These are phyloP conservation scores for Solidago caesia DNA, from an alignment of 129 eudicot species.

Conservation along the genomic window DNA sequence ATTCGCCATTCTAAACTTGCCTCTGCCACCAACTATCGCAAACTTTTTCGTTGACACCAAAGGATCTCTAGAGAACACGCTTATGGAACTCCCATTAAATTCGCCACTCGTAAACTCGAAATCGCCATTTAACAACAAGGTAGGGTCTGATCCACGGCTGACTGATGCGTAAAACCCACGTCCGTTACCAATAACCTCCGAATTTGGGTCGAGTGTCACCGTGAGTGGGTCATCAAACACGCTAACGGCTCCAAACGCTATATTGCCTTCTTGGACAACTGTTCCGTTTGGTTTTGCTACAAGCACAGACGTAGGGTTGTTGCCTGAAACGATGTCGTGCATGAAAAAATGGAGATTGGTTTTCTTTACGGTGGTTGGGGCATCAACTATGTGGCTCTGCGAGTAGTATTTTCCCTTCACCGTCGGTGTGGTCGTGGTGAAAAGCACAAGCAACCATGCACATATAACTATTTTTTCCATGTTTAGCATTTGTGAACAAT, in stretches of 20 bases:
- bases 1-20: slow-evolving; percentile 41
- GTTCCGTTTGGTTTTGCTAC: slow-evolving; percentile 23
- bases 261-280: not conserved
- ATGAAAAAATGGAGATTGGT: slow-evolving; percentile 37
- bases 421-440: not conserved
- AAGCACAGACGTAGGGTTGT: slow-evolving; percentile 14
- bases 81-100: slow-evolving; percentile 44
- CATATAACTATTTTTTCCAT: not conserved
- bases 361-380: slow-evolving; percentile 20
- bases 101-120: slow-evolving; percentile 39
- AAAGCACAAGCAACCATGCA: slow-evolving; percentile 1
- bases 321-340: slow-evolving; percentile 31
- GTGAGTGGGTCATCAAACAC: slow-evolving; percentile 34
- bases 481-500: too few species aligned
- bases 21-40: slow-evolving; percentile 50
- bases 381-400: not conserved
- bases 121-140: slow-evolving; percentile 33
- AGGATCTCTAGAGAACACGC: slow-evolving; percentile 38
- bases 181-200: slow-evolving; percentile 34
- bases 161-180: slow-evolving; percentile 35
- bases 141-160: not conserved
- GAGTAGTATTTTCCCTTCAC: slow-evolving; percentile 23
- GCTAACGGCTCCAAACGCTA: slow-evolving; percentile 18
- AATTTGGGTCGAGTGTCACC: slow-evolving; percentile 21
- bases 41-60: slow-evolving; percentile 13